Base-by-base conservation (phyloP, 2,329 filamentous ascomycete species). In the Botrytis hyacinthi region DNA sequence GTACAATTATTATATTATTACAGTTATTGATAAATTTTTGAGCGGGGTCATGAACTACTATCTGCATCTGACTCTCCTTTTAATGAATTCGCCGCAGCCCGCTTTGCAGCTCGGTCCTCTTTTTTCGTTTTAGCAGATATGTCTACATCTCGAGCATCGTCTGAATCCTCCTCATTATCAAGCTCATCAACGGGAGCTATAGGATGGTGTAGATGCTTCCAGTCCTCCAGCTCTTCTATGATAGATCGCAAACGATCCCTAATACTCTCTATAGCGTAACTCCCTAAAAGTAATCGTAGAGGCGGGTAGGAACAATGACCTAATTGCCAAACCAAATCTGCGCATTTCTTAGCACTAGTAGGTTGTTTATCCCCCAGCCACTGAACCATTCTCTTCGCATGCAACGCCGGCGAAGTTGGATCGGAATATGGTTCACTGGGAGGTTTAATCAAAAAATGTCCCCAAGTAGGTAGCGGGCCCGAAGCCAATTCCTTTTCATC, bases 301-400 rank as follows among this genome's bases (percentile, higher is more conserved):
- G 96, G 96, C 68, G 96, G 96, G 81, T 94, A 98, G n/a, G 90
- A 92, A 83, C 95, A 98, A 84, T 98, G 96, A 0, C 92, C 96
- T 61, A 98, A 84, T 84, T 98, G 91, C 96, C 96, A 98, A 10
- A 97, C 91, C 73, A 98, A 84, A 84, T 98, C 94, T 4, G 94
- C 94, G 74, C 94, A 95, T 83, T 97, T 97, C 72, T 97, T 91
- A 0, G 94, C 94, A 81, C 93, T 97, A 20, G 94, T 96, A 7
- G 95, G 95, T 82, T 98, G 95, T 75, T 93, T 89, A 80, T 98
- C 94, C 26, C 93, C 93, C 32, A 98, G 86, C 96, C 96, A 98
- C 82, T 97, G 94, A 20, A 98, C 90, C 87, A 98, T 96, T 42
- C 95, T 87, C 79, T 92, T 92, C 1, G 95, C 94, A 83, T 99